phyloP scores from a whole-genome alignment of 2,329 filamentous ascomycete genomes.

The Aspergillus sp. region DNA sequence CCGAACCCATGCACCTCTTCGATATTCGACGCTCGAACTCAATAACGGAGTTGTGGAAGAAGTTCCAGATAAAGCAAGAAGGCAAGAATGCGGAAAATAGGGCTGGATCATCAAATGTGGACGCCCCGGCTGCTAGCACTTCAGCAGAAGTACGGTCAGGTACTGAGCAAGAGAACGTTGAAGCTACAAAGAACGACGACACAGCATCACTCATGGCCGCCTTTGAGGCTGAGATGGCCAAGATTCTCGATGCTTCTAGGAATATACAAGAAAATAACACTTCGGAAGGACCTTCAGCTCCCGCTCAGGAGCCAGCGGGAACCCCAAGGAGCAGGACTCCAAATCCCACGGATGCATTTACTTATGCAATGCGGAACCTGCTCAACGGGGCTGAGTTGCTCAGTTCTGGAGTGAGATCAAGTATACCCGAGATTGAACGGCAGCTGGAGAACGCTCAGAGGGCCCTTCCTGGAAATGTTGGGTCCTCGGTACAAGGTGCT shows the following conservation, averaged over 20 bases:
- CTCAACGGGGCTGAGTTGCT: slow-evolving; percentile 38
- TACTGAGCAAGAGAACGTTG: slow-evolving; percentile 14
- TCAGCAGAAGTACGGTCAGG: slow-evolving; percentile 8
- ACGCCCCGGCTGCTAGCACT: not conserved
- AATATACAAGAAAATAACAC: slow-evolving; percentile 12
- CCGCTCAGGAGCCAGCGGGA: slow-evolving; percentile 14
- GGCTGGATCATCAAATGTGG: not conserved
- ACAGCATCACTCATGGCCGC: slow-evolving; percentile 39
- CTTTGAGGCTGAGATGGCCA: slow-evolving; percentile 44
- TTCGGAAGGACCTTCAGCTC: slow-evolving; percentile 13
- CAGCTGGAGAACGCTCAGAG: slow-evolving; percentile 39
- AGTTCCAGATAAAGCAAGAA: slow-evolving; percentile 27
- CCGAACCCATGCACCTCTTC: slow-evolving; percentile 47
- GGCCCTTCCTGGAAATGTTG: slow-evolving; percentile 39
- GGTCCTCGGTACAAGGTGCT: slow-evolving; percentile 38
- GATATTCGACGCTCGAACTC: slow-evolving; percentile 47
- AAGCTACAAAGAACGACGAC: slow-evolving; percentile 22
- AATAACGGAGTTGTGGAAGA: slow-evolving; percentile 43
- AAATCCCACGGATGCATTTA: slow-evolving; percentile 35
- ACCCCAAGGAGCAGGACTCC: slow-evolving; percentile 18
- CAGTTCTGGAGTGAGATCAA: slow-evolving; percentile 38
- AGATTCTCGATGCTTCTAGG: slow-evolving; percentile 31
- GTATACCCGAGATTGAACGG: slow-evolving; percentile 42
- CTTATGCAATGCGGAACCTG: slow-evolving; percentile 37
- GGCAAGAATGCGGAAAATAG: slow-evolving; percentile 1